Conservation (phyloP, 441 rosid species). For the Pelargonium hybrid region DNA sequence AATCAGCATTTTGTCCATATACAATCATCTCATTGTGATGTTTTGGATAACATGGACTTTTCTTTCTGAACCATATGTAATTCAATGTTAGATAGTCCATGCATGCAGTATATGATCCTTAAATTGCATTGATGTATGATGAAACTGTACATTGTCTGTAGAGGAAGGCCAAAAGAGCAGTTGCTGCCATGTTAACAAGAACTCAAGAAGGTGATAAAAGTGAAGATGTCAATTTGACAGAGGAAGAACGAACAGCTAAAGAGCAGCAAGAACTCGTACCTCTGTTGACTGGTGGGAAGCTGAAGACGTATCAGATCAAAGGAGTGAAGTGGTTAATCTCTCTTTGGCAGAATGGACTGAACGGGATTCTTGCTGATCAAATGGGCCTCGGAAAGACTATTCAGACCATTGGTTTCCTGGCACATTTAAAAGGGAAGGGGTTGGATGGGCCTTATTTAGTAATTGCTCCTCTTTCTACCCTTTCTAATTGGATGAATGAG, state of each 20-base stretch:
- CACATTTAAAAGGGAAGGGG: slow-evolving; percentile 80
- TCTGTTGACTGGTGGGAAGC: slow-evolving; percentile 73
- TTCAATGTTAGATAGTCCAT: background rate
- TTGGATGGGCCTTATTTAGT: slow-evolving; percentile 83
- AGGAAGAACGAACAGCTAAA: slow-evolving; percentile 63
- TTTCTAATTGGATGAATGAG: slow-evolving; percentile 88
- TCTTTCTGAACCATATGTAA: background rate
- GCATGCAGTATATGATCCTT: background rate
- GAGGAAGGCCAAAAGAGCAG: slow-evolving; percentile 84
- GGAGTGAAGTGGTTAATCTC: slow-evolving; percentile 97
- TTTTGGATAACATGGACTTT: too few relatives aligned
- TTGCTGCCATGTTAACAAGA: slow-evolving; percentile 89
- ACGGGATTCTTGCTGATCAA: slow-evolving; percentile 97
- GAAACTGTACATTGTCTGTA: slow-evolving; percentile 17
- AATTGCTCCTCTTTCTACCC: slow-evolving; percentile 93
- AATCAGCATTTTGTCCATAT: too few relatives aligned
- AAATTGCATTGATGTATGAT: background rate
- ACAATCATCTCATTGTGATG: too few relatives aligned
- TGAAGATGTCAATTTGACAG: slow-evolving; percentile 47
- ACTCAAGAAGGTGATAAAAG: slow-evolving; percentile 39
- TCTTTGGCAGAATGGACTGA: slow-evolving; percentile 89
- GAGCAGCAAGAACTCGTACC: slow-evolving; percentile 85
- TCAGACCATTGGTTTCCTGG: slow-evolving; percentile 84
- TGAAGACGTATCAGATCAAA: slow-evolving; percentile 84
- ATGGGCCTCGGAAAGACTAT: slow-evolving; percentile 99